These are phyloP conservation scores for Podospora conica DNA, from an alignment of 495 filamentous ascomycete species.

Conservation along the genomic window DNA sequence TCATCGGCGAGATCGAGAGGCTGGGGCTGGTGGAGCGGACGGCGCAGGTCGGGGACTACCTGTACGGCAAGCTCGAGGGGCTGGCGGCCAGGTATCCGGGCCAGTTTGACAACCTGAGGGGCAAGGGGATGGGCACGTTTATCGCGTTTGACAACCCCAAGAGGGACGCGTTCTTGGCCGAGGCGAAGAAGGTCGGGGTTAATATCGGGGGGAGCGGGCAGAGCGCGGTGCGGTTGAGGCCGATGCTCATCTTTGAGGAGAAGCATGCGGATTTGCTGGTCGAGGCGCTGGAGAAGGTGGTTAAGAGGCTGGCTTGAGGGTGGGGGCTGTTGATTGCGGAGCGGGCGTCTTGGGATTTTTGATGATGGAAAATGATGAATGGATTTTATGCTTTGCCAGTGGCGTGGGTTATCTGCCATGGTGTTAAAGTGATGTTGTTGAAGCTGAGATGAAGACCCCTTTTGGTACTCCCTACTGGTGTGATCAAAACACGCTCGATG, in stretches of 20 bases:
- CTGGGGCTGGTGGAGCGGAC: constrained; percentile 77
- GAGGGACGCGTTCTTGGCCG: constrained; percentile 76
- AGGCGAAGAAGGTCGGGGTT: constrained; percentile 75
- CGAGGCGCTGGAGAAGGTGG: constrained; percentile 65
- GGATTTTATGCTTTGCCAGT: neutral
- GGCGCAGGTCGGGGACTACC: constrained; percentile 73
- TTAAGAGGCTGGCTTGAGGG: constrained; percentile 36
- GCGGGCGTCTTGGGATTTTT: neutral
- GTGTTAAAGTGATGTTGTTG: neutral
- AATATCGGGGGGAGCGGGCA: constrained; percentile 90
- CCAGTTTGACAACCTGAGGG: constrained; percentile 83
- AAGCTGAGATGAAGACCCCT: neutral
- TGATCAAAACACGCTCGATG: no score
- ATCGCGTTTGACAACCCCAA: constrained; percentile 90
- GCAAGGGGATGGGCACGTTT: constrained; percentile 93
- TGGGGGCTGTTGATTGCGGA: neutral
- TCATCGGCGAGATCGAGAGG: constrained; percentile 82
- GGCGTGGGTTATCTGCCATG: neutral
- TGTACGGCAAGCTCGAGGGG: constrained; percentile 63
- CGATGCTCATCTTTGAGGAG: constrained; percentile 95
- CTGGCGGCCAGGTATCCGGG: constrained; percentile 71
- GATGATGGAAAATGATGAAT: neutral
- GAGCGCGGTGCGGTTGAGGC: constrained; percentile 74
- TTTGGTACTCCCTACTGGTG: no score
- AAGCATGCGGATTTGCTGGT: constrained; percentile 66